A percentile compares a stretch with the other conserved stretches of the same genome.
phyloP scores from a whole-genome alignment of 192 early-diverging fungal species.

The Gryganskiella cystojenkinii region DNA sequence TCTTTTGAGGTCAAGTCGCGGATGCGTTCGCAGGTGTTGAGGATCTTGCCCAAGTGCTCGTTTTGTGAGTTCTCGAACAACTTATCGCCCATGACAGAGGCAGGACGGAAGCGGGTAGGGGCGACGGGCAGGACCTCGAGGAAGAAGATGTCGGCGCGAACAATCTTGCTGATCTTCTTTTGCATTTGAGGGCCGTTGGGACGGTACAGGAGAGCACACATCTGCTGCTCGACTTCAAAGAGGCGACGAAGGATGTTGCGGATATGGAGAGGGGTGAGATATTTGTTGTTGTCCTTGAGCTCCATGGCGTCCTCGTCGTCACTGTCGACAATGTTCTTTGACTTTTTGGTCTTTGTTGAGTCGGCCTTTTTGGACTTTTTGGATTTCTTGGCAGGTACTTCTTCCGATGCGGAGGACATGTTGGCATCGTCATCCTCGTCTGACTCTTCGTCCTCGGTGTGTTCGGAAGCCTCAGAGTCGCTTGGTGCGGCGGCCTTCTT shows the following conservation, averaged over 20 bases:
- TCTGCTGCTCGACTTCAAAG: conserved; percentile 79
- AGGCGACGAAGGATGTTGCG: conserved; percentile 80
- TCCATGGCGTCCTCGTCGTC: conserved; percentile 41
- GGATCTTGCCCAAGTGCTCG: conserved; percentile 83
- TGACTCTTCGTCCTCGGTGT: conserved; percentile 43
- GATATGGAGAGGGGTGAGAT: conserved; percentile 81
- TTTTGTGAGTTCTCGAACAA: conserved; percentile 97
- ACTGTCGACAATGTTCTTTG: conserved; percentile 51
- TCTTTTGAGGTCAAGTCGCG: conserved; percentile 60
- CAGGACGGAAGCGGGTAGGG: conserved; percentile 94
- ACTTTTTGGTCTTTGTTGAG: conserved; percentile 59
- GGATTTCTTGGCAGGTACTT: conserved; percentile 38
- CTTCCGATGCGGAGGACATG: conserved; percentile 51
- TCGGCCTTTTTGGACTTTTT: conserved; percentile 22
- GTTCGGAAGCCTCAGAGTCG: conserved; percentile 39
- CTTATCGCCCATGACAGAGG: conserved; percentile 90
- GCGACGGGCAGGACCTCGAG: conserved; percentile 90
- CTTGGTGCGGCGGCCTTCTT: conserved; percentile 42
- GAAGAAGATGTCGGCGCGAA: conserved; percentile 90
- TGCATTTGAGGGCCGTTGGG: conserved; percentile 63
- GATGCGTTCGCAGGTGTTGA: conserved; percentile 81
- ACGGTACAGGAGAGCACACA: conserved; percentile 88
- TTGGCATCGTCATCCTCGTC: conserved; percentile 48
- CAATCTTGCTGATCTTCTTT: conserved; percentile 51
- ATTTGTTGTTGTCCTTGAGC: conserved; percentile 55